Percentiles rank a stretch among this genome's conserved stretches.
phyloP scores from a whole-genome alignment of 2,329 filamentous ascomycete genomes.

The Phaeosphaeriaceae sp. region DNA sequence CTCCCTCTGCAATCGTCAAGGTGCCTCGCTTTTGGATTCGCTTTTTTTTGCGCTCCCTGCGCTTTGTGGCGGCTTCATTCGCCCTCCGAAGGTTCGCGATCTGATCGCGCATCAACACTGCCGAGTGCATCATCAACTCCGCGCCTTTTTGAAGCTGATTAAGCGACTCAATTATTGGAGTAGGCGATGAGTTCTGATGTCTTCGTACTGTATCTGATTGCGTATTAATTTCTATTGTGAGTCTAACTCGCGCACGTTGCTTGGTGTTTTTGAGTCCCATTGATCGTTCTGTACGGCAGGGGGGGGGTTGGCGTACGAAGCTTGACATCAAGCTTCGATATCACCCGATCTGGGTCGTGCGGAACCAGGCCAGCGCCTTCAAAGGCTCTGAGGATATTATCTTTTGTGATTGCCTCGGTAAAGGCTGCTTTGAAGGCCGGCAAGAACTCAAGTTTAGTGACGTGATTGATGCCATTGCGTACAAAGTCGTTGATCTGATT shows the following conservation, averaged over 20 bases:
- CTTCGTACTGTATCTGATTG: slow-evolving; percentile 2
- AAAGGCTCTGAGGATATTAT: slow-evolving; percentile 41
- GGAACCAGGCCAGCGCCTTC: slow-evolving; percentile 41
- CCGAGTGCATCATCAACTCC: background rate
- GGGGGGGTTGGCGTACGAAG: slow-evolving; percentile 17
- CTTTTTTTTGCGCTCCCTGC: slow-evolving; percentile 4
- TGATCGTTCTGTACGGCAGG: background rate
- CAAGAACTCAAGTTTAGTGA: slow-evolving; percentile 25
- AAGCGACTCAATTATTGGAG: slow-evolving; percentile 1
- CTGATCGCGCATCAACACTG: background rate
- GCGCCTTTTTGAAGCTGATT: slow-evolving; percentile 4
- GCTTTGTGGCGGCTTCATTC: slow-evolving; percentile 5
- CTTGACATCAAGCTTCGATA: slow-evolving; percentile 41
- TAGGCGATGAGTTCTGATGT: slow-evolving; percentile 4
- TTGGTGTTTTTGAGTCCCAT: slow-evolving; percentile 17
- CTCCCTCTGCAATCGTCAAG: too few relatives aligned
- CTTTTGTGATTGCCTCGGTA: slow-evolving; percentile 28
- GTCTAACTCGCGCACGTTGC: slow-evolving; percentile 10
- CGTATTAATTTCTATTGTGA: slow-evolving; percentile 11
- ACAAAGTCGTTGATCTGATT: slow-evolving; percentile 29
- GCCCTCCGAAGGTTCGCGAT: slow-evolving; percentile 3
- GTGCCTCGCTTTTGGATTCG: background rate
- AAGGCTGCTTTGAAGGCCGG: slow-evolving; percentile 33
- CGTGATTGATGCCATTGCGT: slow-evolving; percentile 36
- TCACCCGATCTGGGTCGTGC: slow-evolving; percentile 37